A percentile compares a stretch with the other conserved stretches of the same genome.
phyloP scores from a whole-genome alignment of 78 protist genomes.

The Pigoraptor vietnamica region DNA sequence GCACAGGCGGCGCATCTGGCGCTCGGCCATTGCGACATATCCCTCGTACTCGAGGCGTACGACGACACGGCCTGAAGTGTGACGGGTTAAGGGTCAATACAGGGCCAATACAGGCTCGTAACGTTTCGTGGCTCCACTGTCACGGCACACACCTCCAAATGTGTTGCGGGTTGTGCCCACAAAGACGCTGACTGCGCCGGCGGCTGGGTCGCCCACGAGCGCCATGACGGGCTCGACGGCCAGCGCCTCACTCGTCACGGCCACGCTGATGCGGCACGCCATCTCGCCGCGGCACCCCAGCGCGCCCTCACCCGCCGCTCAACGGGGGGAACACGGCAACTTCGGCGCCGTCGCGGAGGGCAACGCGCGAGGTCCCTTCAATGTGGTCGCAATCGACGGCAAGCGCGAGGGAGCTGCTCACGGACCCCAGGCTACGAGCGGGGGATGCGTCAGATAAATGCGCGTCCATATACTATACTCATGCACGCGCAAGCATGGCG shows the following conservation, averaged over 20 bases:
- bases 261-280: not conserved
- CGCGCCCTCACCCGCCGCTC: not conserved
- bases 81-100: too few relatives aligned
- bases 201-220: not conserved
- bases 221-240: not conserved
- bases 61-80: conserved; percentile 42
- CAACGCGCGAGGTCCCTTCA: not conserved
- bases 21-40: conserved; percentile 56
- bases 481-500: too few relatives aligned
- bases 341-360: not conserved
- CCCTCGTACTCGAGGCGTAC: conserved; percentile 55
- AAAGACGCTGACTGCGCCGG: not conserved
- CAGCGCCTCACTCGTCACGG: not conserved
- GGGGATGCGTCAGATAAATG: not conserved
- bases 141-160: not conserved
- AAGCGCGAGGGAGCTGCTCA: not conserved
- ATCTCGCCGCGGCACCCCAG: too few relatives aligned
- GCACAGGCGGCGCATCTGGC: conserved; percentile 17
- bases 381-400: not conserved
- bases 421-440: not conserved
- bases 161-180: not conserved
- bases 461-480: not conserved
- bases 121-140: not conserved
- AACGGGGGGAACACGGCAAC: not conserved
- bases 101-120: not conserved